These are phyloP conservation scores for Pugionium cornutum DNA, from an alignment of 345 rosid species.

Conservation along the genomic window DNA sequence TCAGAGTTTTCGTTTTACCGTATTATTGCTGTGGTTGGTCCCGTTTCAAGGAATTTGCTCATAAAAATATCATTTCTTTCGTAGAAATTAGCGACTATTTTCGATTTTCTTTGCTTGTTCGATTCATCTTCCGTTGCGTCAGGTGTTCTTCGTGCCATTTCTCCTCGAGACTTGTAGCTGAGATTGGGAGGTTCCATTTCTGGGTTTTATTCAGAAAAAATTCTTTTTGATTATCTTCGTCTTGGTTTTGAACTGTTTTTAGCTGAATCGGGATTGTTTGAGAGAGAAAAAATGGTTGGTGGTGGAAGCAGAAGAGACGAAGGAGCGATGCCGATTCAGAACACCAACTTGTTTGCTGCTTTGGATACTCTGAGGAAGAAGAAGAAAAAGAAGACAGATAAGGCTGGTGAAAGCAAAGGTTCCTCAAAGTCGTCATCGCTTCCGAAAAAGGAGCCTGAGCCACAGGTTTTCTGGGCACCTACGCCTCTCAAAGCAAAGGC, in stretches of 20 bases:
- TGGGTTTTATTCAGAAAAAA: background rate
- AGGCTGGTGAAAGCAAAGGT: slow-evolving; percentile 29
- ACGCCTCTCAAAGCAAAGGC: slow-evolving; percentile 50
- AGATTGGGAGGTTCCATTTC: slow-evolving; percentile 1
- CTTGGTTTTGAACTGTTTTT: background rate
- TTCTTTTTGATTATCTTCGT: background rate
- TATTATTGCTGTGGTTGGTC: background rate
- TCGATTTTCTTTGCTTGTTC: background rate
- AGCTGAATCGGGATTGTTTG: slow-evolving; percentile 24
- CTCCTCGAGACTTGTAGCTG: background rate
- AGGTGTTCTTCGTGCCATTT: background rate
- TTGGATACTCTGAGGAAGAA: slow-evolving; percentile 53
- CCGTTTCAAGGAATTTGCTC: background rate
- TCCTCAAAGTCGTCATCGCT: slow-evolving; percentile 42
- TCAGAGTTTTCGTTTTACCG: background rate
- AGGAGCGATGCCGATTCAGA: slow-evolving; percentile 55
- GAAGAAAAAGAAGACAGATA: slow-evolving; percentile 39
- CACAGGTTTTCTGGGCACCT: slow-evolving; percentile 58
- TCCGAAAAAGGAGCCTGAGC: slow-evolving; percentile 47
- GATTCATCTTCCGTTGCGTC: slow-evolving; percentile 17
- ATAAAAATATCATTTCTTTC: slow-evolving; percentile 4
- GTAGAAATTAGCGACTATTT: background rate
- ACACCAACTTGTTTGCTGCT: slow-evolving; percentile 63
- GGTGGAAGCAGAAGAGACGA: slow-evolving; percentile 56
- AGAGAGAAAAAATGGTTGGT: slow-evolving; percentile 46